Evolutionary conservation across 352 stramenopile species (phyloP).

Genomic region (Phytophthora crassamura): DNA sequence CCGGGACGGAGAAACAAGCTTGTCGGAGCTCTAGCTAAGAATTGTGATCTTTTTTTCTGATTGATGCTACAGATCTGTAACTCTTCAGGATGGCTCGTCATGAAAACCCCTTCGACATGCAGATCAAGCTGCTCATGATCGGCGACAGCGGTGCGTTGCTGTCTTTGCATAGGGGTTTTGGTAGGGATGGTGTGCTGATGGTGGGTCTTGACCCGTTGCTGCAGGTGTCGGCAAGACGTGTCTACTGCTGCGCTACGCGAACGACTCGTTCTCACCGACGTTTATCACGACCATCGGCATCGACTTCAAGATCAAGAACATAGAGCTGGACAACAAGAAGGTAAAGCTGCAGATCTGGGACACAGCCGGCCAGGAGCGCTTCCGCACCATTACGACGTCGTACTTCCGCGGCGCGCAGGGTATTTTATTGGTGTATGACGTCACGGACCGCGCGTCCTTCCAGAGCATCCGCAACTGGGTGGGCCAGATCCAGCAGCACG

Average conservation of each 20-base stretch:
- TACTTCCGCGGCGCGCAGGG: conserved; percentile 99
- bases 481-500: conserved; percentile 97
- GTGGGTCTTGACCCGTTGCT: not conserved
- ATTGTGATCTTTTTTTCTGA: conserved; percentile 1
- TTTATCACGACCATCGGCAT: conserved; percentile 93
- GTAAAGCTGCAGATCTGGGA: conserved; percentile 99
- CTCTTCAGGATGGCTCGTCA: conserved; percentile 81
- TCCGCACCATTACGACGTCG: conserved; percentile 99
- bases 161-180: not conserved
- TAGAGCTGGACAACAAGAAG: conserved; percentile 95
- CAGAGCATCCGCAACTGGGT: conserved; percentile 99
- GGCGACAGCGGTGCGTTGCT: conserved; percentile 92
- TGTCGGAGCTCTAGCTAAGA: too few species aligned
- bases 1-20: too few species aligned
- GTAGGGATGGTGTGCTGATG: not conserved
- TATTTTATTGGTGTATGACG: conserved; percentile 99
- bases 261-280: conserved; percentile 91
- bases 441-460: conserved; percentile 97
- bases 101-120: conserved; percentile 96
- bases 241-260: conserved; percentile 88
- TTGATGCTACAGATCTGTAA: conserved; percentile 26
- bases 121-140: conserved; percentile 99
- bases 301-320: conserved; percentile 94
- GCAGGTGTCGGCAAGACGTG: conserved; percentile 91
- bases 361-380: conserved; percentile 98